These are phyloP conservation scores for Psophocarpus tetragonolobus DNA, from an alignment of 306 rosid species.

Conservation along the genomic window DNA sequence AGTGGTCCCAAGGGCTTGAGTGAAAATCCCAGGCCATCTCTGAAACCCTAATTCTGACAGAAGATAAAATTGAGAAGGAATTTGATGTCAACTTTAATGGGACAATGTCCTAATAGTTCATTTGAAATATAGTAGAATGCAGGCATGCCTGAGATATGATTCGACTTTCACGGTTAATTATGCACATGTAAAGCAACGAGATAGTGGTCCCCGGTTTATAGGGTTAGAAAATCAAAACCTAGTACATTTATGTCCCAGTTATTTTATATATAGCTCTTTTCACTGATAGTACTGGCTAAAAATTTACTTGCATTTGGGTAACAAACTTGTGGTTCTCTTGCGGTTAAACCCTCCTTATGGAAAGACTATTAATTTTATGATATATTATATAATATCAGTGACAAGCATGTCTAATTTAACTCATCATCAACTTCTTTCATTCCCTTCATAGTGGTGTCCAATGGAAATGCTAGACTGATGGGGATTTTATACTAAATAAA, in stretches of 20 bases:
- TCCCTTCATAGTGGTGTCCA: background rate
- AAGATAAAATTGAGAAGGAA: conserved; percentile 30
- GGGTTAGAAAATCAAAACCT: conserved; percentile 65
- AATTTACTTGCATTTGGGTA: background rate
- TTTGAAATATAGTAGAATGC: conserved; percentile 38
- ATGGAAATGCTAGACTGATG: background rate
- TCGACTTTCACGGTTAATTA: conserved; percentile 54
- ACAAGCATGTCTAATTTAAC: background rate
- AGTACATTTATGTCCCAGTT: conserved; percentile 36
- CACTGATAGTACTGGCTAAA: conserved; percentile 1
- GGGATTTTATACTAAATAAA: background rate
- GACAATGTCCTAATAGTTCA: conserved; percentile 25
- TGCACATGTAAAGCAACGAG: conserved; percentile 54
- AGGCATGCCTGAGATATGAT: conserved; percentile 69
- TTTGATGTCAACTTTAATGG: conserved; percentile 36
- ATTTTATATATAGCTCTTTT: conserved; percentile 25
- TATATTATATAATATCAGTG: background rate
- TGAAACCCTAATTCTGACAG: conserved; percentile 54
- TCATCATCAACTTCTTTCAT: background rate
- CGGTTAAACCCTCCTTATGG: background rate
- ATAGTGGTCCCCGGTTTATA: conserved; percentile 67
- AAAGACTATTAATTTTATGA: background rate
- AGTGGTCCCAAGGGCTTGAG: conserved; percentile 62
- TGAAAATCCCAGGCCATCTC: conserved; percentile 21
- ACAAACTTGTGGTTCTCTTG: background rate